Evolutionary conservation across 345 rosid genomes (phyloP).

Genomic region (Adansonia digitata): DNA sequence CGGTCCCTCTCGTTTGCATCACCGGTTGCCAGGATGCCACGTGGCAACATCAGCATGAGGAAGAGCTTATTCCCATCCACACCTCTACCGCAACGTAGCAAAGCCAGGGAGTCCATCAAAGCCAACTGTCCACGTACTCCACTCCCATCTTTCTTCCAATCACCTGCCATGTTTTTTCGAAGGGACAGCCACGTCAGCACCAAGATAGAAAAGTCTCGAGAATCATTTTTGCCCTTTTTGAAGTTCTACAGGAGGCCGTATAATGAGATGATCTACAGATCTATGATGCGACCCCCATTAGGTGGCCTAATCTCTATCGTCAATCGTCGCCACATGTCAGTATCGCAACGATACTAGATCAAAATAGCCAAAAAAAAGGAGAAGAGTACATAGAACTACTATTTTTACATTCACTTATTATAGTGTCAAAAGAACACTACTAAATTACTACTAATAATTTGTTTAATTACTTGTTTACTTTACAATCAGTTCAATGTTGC

Average conservation of each 20-base stretch:
- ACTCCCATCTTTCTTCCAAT: slow-evolving; percentile 80
- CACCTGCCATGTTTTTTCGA: slow-evolving; percentile 78
- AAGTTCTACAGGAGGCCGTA: slow-evolving; percentile 77
- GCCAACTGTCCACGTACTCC: slow-evolving; percentile 45
- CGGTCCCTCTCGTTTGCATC: slow-evolving; percentile 81
- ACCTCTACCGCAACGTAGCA: slow-evolving; percentile 66
- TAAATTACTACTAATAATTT: slow-evolving; percentile 24
- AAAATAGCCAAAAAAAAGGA: not conserved
- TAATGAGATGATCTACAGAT: slow-evolving; percentile 87
- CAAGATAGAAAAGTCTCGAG: slow-evolving; percentile 57
- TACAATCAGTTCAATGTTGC: not conserved
- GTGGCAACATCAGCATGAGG: slow-evolving; percentile 35
- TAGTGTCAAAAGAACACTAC: slow-evolving; percentile 12
- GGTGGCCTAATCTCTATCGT: slow-evolving; percentile 91
- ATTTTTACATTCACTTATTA: slow-evolving; percentile 3
- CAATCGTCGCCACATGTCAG: slow-evolving; percentile 73
- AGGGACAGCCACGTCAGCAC: slow-evolving; percentile 54
- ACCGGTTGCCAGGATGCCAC: slow-evolving; percentile 58
- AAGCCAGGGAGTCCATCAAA: slow-evolving; percentile 16
- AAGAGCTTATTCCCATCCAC: slow-evolving; percentile 69
- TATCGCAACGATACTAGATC: slow-evolving; percentile 75
- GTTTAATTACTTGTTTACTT: slow-evolving; percentile 23
- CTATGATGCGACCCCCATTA: slow-evolving; percentile 80
- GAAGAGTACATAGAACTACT: slow-evolving; percentile 21
- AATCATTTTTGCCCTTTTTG: slow-evolving; percentile 67